Evolutionary conservation across 2,329 filamentous ascomycete species (phyloP), one percentile per base, ranked within the genome.

Genomic region (Pseudocercospora macadamiae): DNA sequence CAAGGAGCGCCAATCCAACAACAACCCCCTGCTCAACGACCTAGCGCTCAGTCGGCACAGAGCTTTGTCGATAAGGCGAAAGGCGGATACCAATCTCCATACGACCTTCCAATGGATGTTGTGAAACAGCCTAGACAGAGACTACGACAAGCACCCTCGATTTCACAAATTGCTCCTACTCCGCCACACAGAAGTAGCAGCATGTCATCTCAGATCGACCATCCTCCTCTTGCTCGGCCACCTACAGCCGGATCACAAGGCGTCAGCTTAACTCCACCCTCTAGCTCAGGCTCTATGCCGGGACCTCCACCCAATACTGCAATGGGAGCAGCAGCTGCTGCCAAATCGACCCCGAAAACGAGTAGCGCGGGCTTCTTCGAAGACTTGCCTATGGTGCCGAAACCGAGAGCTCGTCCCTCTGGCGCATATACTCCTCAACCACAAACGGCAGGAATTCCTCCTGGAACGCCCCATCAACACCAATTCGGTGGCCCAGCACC

Each of bases 31-130:
- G 72, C 77, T 16, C 70, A 76, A 48, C 82, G 62, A 67, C 83
- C 67, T 64, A 86, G 75, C 81, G 85, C 72, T 21, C 72, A 69
- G 37, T 74, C 73, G 32, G 73, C 78, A 1, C 86, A 96, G 72
- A 97, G 93, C 75, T 99, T 96, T 74, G 91, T 85, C 4, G 89
- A 93, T 74, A 96, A 96, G 74, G 80, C 91, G 2, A 97, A 96
- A 75, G 90, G 90, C 56, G 93, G 93, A 6, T 99, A 99, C 73
- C 84, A 89, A 49, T 97, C 93, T 18, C 95, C 95, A 0, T 99
- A 97, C 69, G 96, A 99, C 76, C 81, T 99, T 18, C 95, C 95
- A 3, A 90, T 95, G 76, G 93, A 97, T 55, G 83, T 99, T 26
- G 84, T 89, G 25, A 89, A 89, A 66, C 86, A 81, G 23, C 89